phyloP scores from a whole-genome alignment of 441 rosid species.

The Rhodomyrtus psidioides region DNA sequence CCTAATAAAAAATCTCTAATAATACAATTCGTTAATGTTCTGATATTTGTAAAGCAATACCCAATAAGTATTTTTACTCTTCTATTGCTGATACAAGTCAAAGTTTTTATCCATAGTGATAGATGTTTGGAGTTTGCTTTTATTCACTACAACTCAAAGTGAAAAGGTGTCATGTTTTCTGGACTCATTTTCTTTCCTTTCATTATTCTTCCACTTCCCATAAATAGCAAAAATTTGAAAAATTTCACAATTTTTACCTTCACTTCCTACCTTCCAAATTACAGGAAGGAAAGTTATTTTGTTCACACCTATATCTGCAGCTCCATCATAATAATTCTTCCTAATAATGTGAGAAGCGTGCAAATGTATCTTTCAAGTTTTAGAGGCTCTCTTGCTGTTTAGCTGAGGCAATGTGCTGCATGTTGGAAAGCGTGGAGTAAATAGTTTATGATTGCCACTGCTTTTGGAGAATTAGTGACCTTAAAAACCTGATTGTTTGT shows the following conservation, averaged over 20 bases:
- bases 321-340: background rate
- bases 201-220: background rate
- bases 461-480: background rate
- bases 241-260: background rate
- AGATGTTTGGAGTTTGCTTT: background rate
- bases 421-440: background rate
- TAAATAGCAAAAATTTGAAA: background rate
- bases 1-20: background rate
- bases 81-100: background rate
- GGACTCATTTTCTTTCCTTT: background rate
- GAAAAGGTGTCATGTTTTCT: background rate
- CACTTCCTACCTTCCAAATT: background rate
- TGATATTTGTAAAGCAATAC: background rate
- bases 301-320: background rate
- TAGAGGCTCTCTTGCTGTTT: background rate
- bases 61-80: background rate
- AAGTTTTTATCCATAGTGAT: background rate
- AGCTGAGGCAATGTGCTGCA: background rate
- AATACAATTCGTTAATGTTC: background rate
- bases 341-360: background rate
- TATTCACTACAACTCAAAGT: background rate
- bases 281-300: background rate
- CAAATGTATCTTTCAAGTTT: background rate
- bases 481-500: background rate
- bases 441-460: background rate